A percentile compares a stretch with the other conserved stretches of the same genome.
These are phyloP conservation scores for Lyophyllum semitale DNA, from an alignment of 768 basidiomycete species.

Conservation along the genomic window DNA sequence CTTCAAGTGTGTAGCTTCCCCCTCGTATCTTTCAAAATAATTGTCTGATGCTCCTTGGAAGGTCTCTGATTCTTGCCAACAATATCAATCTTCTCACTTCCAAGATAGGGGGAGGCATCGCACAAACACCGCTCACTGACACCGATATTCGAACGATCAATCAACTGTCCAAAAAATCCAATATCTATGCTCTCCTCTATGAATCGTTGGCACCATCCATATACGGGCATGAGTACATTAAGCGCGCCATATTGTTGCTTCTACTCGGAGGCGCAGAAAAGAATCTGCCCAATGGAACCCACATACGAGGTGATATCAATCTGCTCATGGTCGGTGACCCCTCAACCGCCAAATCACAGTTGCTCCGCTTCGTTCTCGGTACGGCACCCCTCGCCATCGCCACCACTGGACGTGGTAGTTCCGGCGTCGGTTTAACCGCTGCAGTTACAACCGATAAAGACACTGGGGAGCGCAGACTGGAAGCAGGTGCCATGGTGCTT, in stretches of 20 bases:
- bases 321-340: slow-evolving; percentile 99
- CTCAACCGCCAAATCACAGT: slow-evolving; percentile 96
- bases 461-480: slow-evolving; percentile 93
- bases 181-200: slow-evolving; percentile 87
- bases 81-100: slow-evolving; percentile 94
- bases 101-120: slow-evolving; percentile 93
- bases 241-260: slow-evolving; percentile 88
- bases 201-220: slow-evolving; percentile 97
- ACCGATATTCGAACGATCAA: slow-evolving; percentile 96
- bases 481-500: slow-evolving; percentile 99
- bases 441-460: slow-evolving; percentile 98
- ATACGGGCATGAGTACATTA: slow-evolving; percentile 95
- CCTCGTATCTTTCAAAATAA: slow-evolving; percentile 7
- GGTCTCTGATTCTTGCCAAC: slow-evolving; percentile 92
- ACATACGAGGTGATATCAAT: slow-evolving; percentile 99
- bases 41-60: slow-evolving; percentile 31
- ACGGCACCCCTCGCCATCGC: slow-evolving; percentile 98
- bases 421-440: slow-evolving; percentile 98
- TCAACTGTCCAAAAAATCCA: slow-evolving; percentile 83
- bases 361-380: slow-evolving; percentile 93
- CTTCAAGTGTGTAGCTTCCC: slow-evolving; percentile 75
- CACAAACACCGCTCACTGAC: slow-evolving; percentile 89
- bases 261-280: slow-evolving; percentile 97
- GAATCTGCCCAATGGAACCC: slow-evolving; percentile 95
- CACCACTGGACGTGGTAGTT: slow-evolving; percentile 95